A percentile compares a stretch with the other conserved stretches of the same genome.
Conservation (phyloP, 805 yeast species). For the baker's yeast (Saccharomyces cerevisiae) region DNA sequence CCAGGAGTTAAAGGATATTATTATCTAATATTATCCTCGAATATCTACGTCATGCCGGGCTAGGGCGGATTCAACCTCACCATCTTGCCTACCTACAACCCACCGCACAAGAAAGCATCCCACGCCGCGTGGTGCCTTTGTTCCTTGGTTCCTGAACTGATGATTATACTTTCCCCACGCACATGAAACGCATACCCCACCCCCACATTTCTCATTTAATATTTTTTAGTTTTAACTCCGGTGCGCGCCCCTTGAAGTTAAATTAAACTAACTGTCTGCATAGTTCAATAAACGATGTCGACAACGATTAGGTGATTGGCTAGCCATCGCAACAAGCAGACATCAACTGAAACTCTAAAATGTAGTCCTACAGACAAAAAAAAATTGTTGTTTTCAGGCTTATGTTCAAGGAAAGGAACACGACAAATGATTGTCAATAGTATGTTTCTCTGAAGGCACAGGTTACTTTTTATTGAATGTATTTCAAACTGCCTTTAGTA, state of each 20-base stretch:
- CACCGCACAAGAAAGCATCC: not conserved
- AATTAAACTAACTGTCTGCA: not conserved
- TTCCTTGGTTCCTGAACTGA: not conserved
- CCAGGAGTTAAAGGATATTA: not conserved
- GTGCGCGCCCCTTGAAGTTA: not conserved
- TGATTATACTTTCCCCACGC: not conserved
- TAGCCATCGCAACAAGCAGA: not conserved
- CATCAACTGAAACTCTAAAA: not conserved
- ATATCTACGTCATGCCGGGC: not conserved
- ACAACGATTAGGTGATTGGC: not conserved
- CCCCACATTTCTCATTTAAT: not conserved
- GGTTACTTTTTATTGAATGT: too few species aligned
- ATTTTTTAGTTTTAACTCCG: not conserved
- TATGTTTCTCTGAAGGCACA: too few species aligned
- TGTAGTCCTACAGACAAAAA: too few species aligned
- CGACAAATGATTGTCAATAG: too few species aligned
- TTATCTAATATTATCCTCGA: not conserved
- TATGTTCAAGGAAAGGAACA: too few species aligned
- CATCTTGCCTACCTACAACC: not conserved
- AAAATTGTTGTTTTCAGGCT: too few species aligned
- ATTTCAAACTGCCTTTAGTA: too few species aligned
- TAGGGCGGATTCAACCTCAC: not conserved
- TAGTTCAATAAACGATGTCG: not conserved
- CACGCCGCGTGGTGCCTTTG: not conserved
- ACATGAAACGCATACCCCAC: not conserved